These are phyloP conservation scores for Ciborinia camelliae DNA, from an alignment of 2,329 filamentous ascomycete genomes.

Conservation along the genomic window DNA sequence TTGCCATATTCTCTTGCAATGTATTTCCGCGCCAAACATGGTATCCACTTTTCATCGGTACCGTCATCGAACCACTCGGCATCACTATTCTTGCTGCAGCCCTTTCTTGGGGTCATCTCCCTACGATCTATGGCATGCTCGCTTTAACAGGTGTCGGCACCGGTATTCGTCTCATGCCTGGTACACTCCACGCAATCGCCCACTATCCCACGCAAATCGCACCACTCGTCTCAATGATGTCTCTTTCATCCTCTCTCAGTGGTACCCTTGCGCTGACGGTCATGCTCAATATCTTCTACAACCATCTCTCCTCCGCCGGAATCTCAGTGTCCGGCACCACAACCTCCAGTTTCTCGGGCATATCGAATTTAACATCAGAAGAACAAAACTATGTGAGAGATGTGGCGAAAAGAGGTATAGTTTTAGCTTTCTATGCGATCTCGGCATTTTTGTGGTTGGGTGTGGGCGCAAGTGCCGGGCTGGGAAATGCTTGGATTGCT, in stretches of 20 bases:
- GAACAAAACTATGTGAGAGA: slow-evolving; percentile 45
- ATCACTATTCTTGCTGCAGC: slow-evolving; percentile 57
- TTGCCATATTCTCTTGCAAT: slow-evolving; percentile 59
- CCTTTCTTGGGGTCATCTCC: slow-evolving; percentile 46
- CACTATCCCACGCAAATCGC: slow-evolving; percentile 58
- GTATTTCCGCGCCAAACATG: slow-evolving; percentile 60
- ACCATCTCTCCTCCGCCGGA: slow-evolving; percentile 39
- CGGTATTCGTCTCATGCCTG: slow-evolving; percentile 62
- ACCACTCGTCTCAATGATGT: slow-evolving; percentile 56
- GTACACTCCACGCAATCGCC: slow-evolving; percentile 57
- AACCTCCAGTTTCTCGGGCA: background rate
- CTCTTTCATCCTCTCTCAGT: slow-evolving; percentile 59
- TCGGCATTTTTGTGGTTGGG: slow-evolving; percentile 55
- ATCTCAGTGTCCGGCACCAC: slow-evolving; percentile 25
- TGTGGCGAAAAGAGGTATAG: slow-evolving; percentile 54
- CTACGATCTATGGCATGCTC: slow-evolving; percentile 63
- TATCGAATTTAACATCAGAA: background rate
- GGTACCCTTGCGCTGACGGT: slow-evolving; percentile 63
- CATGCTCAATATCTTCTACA: slow-evolving; percentile 68
- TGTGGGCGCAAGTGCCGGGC: slow-evolving; percentile 42
- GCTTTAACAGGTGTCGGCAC: slow-evolving; percentile 60
- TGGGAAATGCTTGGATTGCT: slow-evolving; percentile 47
- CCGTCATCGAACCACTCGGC: slow-evolving; percentile 54
- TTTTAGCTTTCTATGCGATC: slow-evolving; percentile 62
- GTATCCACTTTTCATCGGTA: slow-evolving; percentile 54